Conservation (phyloP, 495 filamentous ascomycete genomes). For the Neurospora sp. region DNA sequence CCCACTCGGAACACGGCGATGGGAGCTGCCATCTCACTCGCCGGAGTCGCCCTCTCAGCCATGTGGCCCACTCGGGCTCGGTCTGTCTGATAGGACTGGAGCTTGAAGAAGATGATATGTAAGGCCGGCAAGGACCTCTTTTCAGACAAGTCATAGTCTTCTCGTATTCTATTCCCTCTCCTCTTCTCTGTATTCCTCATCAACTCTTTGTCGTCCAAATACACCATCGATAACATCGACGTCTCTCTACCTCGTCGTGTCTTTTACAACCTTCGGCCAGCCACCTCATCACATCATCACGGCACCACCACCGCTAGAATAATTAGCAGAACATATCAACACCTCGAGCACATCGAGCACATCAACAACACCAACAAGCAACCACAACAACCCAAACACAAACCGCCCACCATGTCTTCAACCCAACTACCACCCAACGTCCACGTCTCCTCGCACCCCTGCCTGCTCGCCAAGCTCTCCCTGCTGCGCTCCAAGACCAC, state of each 20-base stretch:
- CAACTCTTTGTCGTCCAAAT: neutral
- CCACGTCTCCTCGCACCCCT: constrained; percentile 78
- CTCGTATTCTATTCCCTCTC: neutral
- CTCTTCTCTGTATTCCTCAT: neutral
- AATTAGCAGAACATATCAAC: neutral
- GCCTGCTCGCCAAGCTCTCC: constrained; percentile 77
- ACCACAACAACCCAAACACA: neutral
- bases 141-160: neutral
- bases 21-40: neutral
- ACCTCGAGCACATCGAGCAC: no score
- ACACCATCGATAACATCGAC: neutral
- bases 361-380: neutral
- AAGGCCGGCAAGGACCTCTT: neutral
- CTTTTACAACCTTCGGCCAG: neutral
- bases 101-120: neutral
- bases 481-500: constrained; percentile 68
- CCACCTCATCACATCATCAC: neutral
- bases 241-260: neutral
- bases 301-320: neutral
- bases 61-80: neutral
- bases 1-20: neutral
- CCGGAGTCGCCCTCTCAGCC: neutral
- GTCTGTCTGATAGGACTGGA: neutral
- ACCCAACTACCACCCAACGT: constrained; percentile 54
- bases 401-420: constrained; percentile 10